These are phyloP conservation scores for Anaeromyces robustus DNA, from an alignment of 192 early-diverging fungal species.

Conservation along the genomic window DNA sequence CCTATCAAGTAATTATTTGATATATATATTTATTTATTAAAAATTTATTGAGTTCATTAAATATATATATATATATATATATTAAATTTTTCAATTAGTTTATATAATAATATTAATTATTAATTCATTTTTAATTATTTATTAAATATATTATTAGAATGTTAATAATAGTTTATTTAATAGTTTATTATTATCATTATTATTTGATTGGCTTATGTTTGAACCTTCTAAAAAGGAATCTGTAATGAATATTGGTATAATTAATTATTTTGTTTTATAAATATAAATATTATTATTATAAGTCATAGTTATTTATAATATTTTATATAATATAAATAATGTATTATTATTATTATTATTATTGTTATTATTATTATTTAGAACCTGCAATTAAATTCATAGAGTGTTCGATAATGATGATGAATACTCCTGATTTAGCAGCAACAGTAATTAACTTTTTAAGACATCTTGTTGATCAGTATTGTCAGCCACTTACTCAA, in stretches of 20 bases:
- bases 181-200: not conserved
- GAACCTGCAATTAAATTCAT: not conserved
- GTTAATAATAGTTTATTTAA: not conserved
- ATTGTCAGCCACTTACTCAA: not conserved
- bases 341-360: not conserved
- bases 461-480: not conserved
- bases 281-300: too few relatives aligned
- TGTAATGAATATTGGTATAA: not conserved
- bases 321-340: not conserved
- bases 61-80: too few relatives aligned
- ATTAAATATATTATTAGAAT: not conserved
- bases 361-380: not conserved
- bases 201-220: not conserved
- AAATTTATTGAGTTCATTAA: too few relatives aligned
- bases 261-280: too few relatives aligned
- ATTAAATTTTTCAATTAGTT: too few relatives aligned
- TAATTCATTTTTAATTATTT: not conserved
- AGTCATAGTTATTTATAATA: too few relatives aligned
- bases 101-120: too few relatives aligned
- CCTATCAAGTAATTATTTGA: not conserved
- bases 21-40: too few relatives aligned
- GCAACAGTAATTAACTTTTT: not conserved
- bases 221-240: not conserved
- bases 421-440: not conserved
- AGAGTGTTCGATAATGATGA: not conserved